Evolutionary conservation across 371 early-diverging fungal species (phyloP).

Genomic region (Entomophthora muscae): DNA sequence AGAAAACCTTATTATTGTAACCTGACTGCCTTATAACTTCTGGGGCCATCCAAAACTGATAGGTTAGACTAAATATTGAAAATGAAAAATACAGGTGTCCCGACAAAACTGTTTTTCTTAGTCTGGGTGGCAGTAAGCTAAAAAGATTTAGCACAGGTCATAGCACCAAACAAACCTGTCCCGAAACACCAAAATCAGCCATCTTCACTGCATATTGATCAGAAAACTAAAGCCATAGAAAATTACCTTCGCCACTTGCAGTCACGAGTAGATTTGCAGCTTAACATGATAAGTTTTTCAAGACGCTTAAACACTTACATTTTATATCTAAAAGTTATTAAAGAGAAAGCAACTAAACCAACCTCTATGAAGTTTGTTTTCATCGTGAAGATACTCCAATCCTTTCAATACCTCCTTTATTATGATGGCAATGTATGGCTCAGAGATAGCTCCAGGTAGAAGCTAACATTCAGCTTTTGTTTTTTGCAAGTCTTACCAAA

Average conservation of each 20-base stretch:
- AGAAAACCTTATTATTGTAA: constrained; percentile 65
- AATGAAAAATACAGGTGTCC: constrained; percentile 59
- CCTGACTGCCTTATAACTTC: constrained; percentile 93
- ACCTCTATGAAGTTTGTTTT: constrained; percentile 89
- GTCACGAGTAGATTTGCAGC: constrained; percentile 76
- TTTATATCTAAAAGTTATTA: constrained; percentile 36
- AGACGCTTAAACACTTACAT: constrained; percentile 19
- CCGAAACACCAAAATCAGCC: constrained; percentile 96
- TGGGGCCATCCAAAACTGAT: constrained; percentile 91
- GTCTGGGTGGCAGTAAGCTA: constrained; percentile 78
- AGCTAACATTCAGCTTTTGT: no score
- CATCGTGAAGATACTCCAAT: constrained; percentile 83
- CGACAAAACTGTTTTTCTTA: constrained; percentile 96
- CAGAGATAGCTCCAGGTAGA: constrained; percentile 65
- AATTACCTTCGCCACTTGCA: constrained; percentile 43
- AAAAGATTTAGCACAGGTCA: background rate
- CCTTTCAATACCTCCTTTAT: constrained; percentile 79
- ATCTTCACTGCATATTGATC: constrained; percentile 52
- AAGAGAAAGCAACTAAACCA: constrained; percentile 7
- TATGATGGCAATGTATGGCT: constrained; percentile 82
- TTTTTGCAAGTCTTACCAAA: no score
- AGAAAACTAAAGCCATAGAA: background rate
- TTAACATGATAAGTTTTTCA: constrained; percentile 20
- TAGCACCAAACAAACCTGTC: constrained; percentile 33
- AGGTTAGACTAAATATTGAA: background rate